phyloP scores from a whole-genome alignment of 345 rosid species.

The Ceriops zippeliana region DNA sequence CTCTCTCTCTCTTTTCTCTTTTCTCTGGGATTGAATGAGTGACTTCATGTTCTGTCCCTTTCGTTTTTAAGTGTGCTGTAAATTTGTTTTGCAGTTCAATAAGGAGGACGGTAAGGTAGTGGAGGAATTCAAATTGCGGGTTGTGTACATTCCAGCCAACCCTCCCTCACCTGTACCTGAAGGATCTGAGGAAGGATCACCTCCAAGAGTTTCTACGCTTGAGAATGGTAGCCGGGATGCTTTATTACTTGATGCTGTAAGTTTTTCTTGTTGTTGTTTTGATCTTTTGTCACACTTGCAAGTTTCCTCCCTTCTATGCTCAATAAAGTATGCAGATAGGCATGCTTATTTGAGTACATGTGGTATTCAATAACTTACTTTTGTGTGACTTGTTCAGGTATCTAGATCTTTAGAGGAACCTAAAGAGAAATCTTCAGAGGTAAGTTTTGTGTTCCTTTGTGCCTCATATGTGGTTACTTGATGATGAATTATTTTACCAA shows the following conservation, averaged over 20 bases:
- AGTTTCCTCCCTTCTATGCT: too few relatives aligned
- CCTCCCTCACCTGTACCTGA: conserved; percentile 92
- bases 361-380: neutral
- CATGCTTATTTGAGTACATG: neutral
- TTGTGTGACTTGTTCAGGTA: conserved; percentile 35
- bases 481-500: neutral
- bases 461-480: neutral
- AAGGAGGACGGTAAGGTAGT: conserved; percentile 53
- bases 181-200: conserved; percentile 83
- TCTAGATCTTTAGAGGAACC: conserved; percentile 57
- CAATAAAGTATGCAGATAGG: neutral
- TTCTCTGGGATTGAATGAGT: neutral
- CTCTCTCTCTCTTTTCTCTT: neutral
- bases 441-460: conserved; percentile 16
- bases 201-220: conserved; percentile 51
- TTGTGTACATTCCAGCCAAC: conserved; percentile 71
- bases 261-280: conserved; percentile 14
- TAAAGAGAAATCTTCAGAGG: conserved; percentile 58
- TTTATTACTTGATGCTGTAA: conserved; percentile 48
- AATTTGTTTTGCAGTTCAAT: conserved; percentile 50
- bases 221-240: conserved; percentile 47
- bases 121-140: conserved; percentile 75
- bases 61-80: neutral
- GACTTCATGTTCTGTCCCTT: neutral
- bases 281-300: too few relatives aligned